Conservation (phyloP, 1,284 basidiomycete genomes). For the Melampsora americana region DNA sequence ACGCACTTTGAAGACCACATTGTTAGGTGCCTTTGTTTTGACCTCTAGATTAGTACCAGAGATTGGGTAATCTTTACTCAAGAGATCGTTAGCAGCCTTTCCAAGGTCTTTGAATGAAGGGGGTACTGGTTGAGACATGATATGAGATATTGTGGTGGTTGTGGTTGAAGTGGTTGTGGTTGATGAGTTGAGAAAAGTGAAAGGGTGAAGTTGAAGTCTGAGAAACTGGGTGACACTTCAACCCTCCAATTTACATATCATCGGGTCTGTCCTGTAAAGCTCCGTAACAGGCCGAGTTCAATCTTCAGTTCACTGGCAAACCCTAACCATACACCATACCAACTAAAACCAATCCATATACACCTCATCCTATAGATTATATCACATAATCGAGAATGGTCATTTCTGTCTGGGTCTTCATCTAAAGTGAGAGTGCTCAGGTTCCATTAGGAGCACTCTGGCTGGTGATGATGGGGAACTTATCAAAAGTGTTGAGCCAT, state of each 20-base stretch:
- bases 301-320: not conserved
- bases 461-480: too few species aligned
- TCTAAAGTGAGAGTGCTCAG: too few species aligned
- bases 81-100: conserved; percentile 92
- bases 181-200: not conserved
- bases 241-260: too few species aligned
- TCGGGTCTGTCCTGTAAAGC: too few species aligned
- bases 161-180: not conserved
- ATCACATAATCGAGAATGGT: too few species aligned
- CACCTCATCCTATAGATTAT: too few species aligned
- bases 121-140: conserved; percentile 42
- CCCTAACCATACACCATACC: too few species aligned
- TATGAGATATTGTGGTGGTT: not conserved
- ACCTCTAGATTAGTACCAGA: conserved; percentile 60
- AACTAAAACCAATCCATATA: too few species aligned
- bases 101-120: conserved; percentile 57
- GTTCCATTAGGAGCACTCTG: too few species aligned
- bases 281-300: not conserved
- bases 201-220: not conserved
- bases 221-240: not conserved
- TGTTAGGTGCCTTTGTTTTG: conserved; percentile 83
- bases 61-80: conserved; percentile 90
- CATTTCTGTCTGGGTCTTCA: too few species aligned
- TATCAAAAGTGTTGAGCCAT: too few species aligned
- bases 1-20: conserved; percentile 56